Percentiles rank a stretch among this genome's conserved stretches.
phyloP scores from a whole-genome alignment of 805 yeast genomes.

The Starmerella apis region DNA sequence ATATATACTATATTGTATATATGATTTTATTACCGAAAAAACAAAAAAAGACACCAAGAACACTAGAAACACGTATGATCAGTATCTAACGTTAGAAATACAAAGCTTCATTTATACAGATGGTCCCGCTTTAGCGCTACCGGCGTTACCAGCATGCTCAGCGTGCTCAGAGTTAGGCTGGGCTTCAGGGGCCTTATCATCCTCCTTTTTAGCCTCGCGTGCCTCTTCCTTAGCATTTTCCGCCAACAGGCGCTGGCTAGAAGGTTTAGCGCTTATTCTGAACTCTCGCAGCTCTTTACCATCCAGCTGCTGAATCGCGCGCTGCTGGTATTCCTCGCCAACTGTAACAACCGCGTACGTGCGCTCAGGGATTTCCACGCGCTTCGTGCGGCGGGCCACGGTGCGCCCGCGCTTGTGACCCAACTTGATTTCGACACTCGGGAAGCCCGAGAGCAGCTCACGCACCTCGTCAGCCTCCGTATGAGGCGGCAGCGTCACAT shows the following conservation, averaged over 20 bases:
- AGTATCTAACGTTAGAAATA: not conserved
- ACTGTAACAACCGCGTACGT: slow-evolving; percentile 49
- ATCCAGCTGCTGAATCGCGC: slow-evolving; percentile 61
- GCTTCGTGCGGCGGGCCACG: not conserved
- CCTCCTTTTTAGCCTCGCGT: not conserved
- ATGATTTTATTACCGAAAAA: too few species aligned
- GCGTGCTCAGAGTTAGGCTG: slow-evolving; percentile 11
- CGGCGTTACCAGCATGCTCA: slow-evolving; percentile 11
- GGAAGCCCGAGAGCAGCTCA: slow-evolving; percentile 16
- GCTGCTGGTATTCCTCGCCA: slow-evolving; percentile 48
- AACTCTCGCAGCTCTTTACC: slow-evolving; percentile 50
- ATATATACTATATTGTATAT: too few species aligned
- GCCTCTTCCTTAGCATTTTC: not conserved
- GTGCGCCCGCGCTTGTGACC: slow-evolving; percentile 7
- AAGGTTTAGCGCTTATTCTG: slow-evolving; percentile 5
- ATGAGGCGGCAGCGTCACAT: slow-evolving; percentile 12
- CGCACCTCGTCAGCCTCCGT: slow-evolving; percentile 15
- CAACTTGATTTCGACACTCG: slow-evolving; percentile 10
- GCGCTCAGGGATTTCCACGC: slow-evolving; percentile 19
- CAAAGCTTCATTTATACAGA: not conserved
- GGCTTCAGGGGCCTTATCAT: slow-evolving; percentile 3
- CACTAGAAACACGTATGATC: too few species aligned
- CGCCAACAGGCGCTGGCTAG: not conserved
- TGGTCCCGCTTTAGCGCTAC: not conserved
- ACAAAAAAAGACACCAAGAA: too few species aligned